A percentile compares a stretch with the other conserved stretches of the same genome.
Conservation (phyloP, 768 basidiomycete genomes). For the Podaxis sp. region DNA sequence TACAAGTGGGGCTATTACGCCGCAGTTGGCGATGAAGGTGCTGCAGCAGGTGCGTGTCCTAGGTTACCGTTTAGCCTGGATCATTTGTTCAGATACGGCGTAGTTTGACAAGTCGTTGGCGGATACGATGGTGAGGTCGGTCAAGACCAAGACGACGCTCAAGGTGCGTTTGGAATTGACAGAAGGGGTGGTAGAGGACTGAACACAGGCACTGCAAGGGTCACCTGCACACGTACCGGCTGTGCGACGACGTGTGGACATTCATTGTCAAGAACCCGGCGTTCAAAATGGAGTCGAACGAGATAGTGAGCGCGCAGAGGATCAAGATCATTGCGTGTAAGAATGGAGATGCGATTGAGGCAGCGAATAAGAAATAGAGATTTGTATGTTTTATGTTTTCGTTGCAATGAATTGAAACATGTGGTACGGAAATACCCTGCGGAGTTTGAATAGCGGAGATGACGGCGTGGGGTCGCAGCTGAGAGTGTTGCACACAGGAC, state of each 20-base stretch:
- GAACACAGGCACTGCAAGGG: slow-evolving; percentile 46
- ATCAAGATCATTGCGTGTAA: slow-evolving; percentile 99
- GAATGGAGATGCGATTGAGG: slow-evolving; percentile 85
- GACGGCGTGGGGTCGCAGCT: background rate
- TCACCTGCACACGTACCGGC: slow-evolving; percentile 86
- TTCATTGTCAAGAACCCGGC: slow-evolving; percentile 91
- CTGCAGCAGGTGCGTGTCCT: slow-evolving; percentile 74
- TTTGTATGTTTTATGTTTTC: slow-evolving; percentile 6
- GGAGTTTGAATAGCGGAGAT: slow-evolving; percentile 17
- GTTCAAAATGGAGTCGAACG: slow-evolving; percentile 95
- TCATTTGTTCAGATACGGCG: background rate
- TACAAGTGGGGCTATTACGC: slow-evolving; percentile 93
- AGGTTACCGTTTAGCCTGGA: background rate
- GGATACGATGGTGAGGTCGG: slow-evolving; percentile 88
- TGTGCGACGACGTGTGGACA: slow-evolving; percentile 98
- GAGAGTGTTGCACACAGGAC: background rate
- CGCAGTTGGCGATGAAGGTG: slow-evolving; percentile 99
- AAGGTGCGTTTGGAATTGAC: slow-evolving; percentile 52
- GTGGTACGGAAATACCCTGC: slow-evolving; percentile 18
- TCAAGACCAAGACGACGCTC: slow-evolving; percentile 91
- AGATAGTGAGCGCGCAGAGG: slow-evolving; percentile 67
- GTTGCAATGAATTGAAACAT: background rate
- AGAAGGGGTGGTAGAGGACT: background rate
- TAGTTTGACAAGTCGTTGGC: slow-evolving; percentile 97
- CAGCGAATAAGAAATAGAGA: slow-evolving; percentile 65